Conservation (phyloP, 805 yeast species). For the Yarrowia porcina region DNA sequence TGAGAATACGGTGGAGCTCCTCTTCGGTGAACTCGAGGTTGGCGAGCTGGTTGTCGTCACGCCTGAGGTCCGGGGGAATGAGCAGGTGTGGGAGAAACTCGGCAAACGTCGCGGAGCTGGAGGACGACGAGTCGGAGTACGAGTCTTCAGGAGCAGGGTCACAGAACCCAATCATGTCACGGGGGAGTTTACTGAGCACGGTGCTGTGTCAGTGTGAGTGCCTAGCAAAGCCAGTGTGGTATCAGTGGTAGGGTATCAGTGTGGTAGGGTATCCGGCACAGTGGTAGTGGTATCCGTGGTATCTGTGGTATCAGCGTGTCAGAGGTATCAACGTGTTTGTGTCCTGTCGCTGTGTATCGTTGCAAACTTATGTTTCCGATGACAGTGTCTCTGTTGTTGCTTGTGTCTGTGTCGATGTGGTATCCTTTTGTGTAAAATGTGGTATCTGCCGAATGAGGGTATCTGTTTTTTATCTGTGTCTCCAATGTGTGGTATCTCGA, state of each 20-base stretch:
- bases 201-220: too few relatives aligned
- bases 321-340: too few relatives aligned
- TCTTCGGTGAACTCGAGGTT: not conserved
- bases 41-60: not conserved
- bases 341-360: not conserved
- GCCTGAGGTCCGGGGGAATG: not conserved
- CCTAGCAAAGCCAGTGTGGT: not conserved
- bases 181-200: too few relatives aligned
- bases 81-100: not conserved
- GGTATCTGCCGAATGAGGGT: too few relatives aligned
- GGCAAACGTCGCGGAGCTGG: slow-evolving; percentile 1
- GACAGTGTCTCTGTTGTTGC: too few relatives aligned
- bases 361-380: too few relatives aligned
- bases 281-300: not conserved
- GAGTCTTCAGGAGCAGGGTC: slow-evolving; percentile 16
- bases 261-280: too few relatives aligned
- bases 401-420: too few relatives aligned
- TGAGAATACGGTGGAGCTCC: slow-evolving; percentile 1
- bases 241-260: not conserved
- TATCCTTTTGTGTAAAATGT: too few relatives aligned
- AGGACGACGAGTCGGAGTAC: slow-evolving; percentile 8
- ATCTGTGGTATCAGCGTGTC: not conserved
- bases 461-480: too few relatives aligned
- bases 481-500: too few relatives aligned
- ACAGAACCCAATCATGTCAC: slow-evolving; percentile 18